Conservation (phyloP, 2,329 filamentous ascomycete genomes). For the Colletotrichum eremochloae region DNA sequence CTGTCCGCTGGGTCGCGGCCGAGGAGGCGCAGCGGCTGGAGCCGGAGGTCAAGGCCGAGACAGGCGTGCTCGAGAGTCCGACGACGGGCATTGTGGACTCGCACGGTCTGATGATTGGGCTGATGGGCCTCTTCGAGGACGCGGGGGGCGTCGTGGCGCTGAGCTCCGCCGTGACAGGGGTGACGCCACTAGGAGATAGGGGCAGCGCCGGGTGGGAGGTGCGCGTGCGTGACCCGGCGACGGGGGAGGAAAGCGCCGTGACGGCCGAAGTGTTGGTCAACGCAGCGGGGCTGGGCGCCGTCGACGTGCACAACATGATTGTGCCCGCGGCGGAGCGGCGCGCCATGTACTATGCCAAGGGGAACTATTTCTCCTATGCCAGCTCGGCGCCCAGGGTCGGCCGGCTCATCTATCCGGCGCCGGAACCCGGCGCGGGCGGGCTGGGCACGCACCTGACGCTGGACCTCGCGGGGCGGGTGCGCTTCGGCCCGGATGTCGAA, state of each 20-base stretch:
- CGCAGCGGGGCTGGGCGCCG: conserved; percentile 84
- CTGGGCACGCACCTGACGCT: conserved; percentile 94
- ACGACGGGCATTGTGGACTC: conserved; percentile 93
- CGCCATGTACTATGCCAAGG: conserved; percentile 87
- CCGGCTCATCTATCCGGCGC: conserved; percentile 89
- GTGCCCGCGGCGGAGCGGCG: conserved; percentile 68
- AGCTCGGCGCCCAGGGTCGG: conserved; percentile 72
- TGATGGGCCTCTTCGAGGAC: conserved; percentile 83
- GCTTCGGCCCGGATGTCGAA: conserved; percentile 95
- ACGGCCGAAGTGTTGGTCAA: conserved; percentile 86
- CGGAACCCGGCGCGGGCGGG: conserved; percentile 83
- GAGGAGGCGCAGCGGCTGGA: conserved; percentile 76
- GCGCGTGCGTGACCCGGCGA: conserved; percentile 60
- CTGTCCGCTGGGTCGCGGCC: conserved; percentile 76
- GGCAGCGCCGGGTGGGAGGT: conserved; percentile 79
- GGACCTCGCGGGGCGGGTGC: conserved; percentile 85
- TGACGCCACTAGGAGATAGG: conserved; percentile 63
- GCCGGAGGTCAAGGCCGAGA: conserved; percentile 79
- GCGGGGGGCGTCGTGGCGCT: conserved; percentile 81
- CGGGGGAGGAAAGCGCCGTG: conserved; percentile 68
- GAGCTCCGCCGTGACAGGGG: conserved; percentile 71
- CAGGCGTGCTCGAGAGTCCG: conserved; percentile 84
- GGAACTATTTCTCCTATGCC: conserved; percentile 91
- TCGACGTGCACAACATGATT: conserved; percentile 85
- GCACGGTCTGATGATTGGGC: conserved; percentile 84